Evolutionary conservation across 306 rosid species (phyloP), one percentile per base, ranked within the genome.

Genomic region (Luffa acutangula): DNA sequence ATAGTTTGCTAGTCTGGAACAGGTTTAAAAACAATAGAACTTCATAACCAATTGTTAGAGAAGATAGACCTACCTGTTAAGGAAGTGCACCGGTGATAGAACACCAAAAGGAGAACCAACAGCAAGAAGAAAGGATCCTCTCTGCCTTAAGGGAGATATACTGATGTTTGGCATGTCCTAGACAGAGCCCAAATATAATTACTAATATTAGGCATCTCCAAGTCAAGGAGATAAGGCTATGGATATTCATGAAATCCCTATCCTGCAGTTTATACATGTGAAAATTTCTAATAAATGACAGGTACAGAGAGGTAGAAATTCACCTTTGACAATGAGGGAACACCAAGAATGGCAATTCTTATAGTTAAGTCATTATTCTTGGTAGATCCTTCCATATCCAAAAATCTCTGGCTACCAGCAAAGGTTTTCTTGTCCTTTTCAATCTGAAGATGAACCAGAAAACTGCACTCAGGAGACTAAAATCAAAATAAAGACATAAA

Each of bases 31-130:
- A 67, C 74, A 67, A 39, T 34, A 13, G 42, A 62, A 64, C 71
- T 64, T 34, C 4, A 13, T 64, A 14, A 63, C 45, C 45, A 34
- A 13, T 6, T 64, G 20, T 64, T 64, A 64, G 45, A 64, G 20
- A 64, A 64, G 43, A 36, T 41, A n/a, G 42, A 72, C 20, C 41
- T 83, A 92, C 98, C 97, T 92, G 90, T 92, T 95, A 81, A 90
- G 90, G 89, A 95, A 95, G 83, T 95, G 98, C 67, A 89, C 62
- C 17, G 97, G 95, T 87, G 97, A 92, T 71, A 95, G 82, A 83
- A 95, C 85, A 59, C 98, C 98, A 87, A 95, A 95, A 73, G 98
- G 98, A 84, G 98, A 94, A 82, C 97, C 98, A 80, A 94, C 88
- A 42, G 92, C 93, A 75, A 94, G 84, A 82, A 91, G 92, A 85